Evolutionary conservation across 2,329 filamentous ascomycete genomes (phyloP), one percentile per base, ranked within the genome.

Genomic region (Fonsecaea nubica): DNA sequence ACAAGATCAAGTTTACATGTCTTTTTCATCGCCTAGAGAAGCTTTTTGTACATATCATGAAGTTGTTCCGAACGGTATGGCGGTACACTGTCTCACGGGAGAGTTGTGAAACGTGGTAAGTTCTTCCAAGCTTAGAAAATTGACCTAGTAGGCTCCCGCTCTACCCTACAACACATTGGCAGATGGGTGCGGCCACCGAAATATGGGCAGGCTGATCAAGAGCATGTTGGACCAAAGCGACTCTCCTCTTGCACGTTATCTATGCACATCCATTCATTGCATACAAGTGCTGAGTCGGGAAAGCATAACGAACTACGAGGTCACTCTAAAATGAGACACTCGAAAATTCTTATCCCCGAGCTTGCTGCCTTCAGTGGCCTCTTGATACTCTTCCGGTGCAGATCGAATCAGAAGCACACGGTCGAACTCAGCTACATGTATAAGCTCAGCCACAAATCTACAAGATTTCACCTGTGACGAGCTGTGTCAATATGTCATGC

Each of bases 81-180:
- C 45, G 45, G 21, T 21, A 50, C 9, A 50, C 13, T 6, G 45
- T 50, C 45, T 10, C 25, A 25, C 9, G 30, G 45, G 25, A 50
- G 18, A 50, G 45, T 25, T 50, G 45, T 50, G 45, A 9, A 18
- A 25, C 5, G 18, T 50, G 45, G 45, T 50, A 50, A 50, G 45
- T 50, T 50, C 45, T 50, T 50, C 45, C 45, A 50, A 50, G 45
- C 45, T 30, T 50, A 25, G 40, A 30, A 12, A 9, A 50, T 50
- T 13, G 18, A 21, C 45, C 18, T 18, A 25, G 18, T 4, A 50
- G 45, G 21, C 10, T 30, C 18, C 45, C 4, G 12, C 3, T 50
- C 45, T 50, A 21, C 45, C 45, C 36, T 40, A 15, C 36, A 4
- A 25, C 12, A 21, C 45, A 30, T 30, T 50, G 45, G 21, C 45